A percentile compares a stretch with the other conserved stretches of the same genome.
Conservation (phyloP, 768 basidiomycete genomes). For the Pseudohyphozyma bogoriensis region DNA sequence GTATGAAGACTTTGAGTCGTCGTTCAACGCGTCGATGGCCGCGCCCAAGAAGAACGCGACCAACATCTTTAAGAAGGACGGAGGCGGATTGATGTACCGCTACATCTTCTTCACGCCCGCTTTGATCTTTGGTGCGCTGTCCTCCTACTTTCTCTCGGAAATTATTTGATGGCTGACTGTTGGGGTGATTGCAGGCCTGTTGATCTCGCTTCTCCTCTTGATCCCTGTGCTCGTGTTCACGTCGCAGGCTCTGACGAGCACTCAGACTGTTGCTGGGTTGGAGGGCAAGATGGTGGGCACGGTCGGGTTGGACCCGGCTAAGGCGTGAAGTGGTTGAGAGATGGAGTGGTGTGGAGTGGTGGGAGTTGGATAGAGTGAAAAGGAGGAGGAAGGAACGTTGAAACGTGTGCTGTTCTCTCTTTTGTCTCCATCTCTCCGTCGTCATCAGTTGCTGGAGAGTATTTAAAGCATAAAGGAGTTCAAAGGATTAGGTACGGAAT, state of each 20-base stretch:
- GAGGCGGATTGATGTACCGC: slow-evolving; percentile 15
- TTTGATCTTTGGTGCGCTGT: slow-evolving; percentile 17
- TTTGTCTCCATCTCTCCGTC: no score
- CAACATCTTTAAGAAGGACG: slow-evolving; percentile 21
- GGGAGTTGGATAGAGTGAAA: no score
- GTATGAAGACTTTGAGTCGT: neutral
- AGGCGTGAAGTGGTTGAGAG: neutral
- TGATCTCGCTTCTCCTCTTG: slow-evolving; percentile 26
- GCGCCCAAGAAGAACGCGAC: slow-evolving; percentile 9
- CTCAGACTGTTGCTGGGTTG: slow-evolving; percentile 26
- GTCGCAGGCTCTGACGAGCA: slow-evolving; percentile 15
- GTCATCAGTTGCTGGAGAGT: no score
- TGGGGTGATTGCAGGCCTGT: slow-evolving; percentile 12
- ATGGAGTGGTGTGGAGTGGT: no score
- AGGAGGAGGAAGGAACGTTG: no score
- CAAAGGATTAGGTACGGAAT: no score
- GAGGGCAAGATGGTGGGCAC: slow-evolving; percentile 30
- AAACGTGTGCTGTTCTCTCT: no score
- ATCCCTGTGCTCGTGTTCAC: slow-evolving; percentile 26
- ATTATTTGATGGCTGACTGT: neutral
- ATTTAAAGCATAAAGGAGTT: no score
- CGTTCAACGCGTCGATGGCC: neutral
- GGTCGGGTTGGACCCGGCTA: slow-evolving; percentile 20
- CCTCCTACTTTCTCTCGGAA: no score
- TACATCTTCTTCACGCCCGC: slow-evolving; percentile 25